These are phyloP conservation scores for Mortierella polycephala DNA, from an alignment of 371 early-diverging fungal genomes.

Conservation along the genomic window DNA sequence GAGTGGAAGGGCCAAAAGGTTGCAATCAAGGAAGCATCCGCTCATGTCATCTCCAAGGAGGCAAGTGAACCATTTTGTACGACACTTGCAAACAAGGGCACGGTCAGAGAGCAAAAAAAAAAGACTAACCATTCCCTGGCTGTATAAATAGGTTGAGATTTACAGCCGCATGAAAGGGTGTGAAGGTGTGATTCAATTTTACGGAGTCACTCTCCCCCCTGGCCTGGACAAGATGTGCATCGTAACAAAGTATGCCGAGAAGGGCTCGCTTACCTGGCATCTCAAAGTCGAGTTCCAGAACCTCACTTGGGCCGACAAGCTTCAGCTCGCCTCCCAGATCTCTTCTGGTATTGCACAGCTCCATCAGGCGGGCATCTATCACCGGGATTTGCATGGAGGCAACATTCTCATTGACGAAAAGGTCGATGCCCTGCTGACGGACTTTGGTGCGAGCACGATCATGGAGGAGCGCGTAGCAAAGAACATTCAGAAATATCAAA, in stretches of 20 bases:
- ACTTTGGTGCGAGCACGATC: slow-evolving; percentile 48
- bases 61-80: slow-evolving; percentile 8
- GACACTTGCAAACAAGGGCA: not conserved
- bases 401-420: slow-evolving; percentile 50
- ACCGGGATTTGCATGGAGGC: slow-evolving; percentile 49
- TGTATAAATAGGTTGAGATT: slow-evolving; percentile 34
- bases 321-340: slow-evolving; percentile 43
- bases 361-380: slow-evolving; percentile 43
- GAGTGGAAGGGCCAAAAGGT: slow-evolving; percentile 46
- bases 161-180: slow-evolving; percentile 42
- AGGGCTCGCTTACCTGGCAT: slow-evolving; percentile 46
- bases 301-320: slow-evolving; percentile 52
- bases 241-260: slow-evolving; percentile 45
- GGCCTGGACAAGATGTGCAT: slow-evolving; percentile 39
- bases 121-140: not conserved
- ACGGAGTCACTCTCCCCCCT: slow-evolving; percentile 37
- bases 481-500: slow-evolving; percentile 27
- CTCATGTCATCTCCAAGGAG: slow-evolving; percentile 44
- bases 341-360: slow-evolving; percentile 24
- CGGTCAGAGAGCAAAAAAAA: not conserved
- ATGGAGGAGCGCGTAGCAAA: slow-evolving; percentile 23
- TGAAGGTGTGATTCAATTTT: slow-evolving; percentile 34
- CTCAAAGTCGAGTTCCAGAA: slow-evolving; percentile 42
- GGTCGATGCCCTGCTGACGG: slow-evolving; percentile 52
- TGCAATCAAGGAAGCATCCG: slow-evolving; percentile 50